phyloP scores from a whole-genome alignment of 108 stramenopile species.

The Fragilariopsis cylindrus region DNA sequence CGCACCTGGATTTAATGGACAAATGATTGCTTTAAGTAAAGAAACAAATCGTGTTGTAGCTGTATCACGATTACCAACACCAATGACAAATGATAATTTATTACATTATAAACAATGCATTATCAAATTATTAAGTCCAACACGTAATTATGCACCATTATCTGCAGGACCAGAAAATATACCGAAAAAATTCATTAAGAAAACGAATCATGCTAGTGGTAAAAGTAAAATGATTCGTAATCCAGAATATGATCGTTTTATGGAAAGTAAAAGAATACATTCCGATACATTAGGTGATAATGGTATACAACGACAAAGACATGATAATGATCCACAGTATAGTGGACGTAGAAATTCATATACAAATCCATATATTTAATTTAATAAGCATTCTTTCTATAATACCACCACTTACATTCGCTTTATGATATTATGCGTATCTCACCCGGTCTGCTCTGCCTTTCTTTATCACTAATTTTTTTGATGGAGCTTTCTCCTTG shows the following conservation, averaged over 20 bases:
- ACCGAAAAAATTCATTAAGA: not conserved
- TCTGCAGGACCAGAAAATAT: not conserved
- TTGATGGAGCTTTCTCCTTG: too few relatives aligned
- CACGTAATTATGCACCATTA: too few relatives aligned
- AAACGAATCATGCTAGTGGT: not conserved
- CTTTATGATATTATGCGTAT: too few relatives aligned
- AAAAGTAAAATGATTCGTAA: not conserved
- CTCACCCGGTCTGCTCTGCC: too few relatives aligned
- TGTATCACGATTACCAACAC: not conserved
- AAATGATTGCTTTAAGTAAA: not conserved
- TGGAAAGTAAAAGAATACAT: not conserved
- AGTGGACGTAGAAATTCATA: too few relatives aligned
- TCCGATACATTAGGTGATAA: too few relatives aligned
- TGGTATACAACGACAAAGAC: too few relatives aligned
- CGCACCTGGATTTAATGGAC: not conserved
- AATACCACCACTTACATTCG: too few relatives aligned
- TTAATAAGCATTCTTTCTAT: too few relatives aligned
- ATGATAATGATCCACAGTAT: too few relatives aligned
- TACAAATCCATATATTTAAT: too few relatives aligned
- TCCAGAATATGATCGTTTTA: not conserved
- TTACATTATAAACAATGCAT: not conserved
- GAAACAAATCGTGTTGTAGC: constrained; percentile 1
- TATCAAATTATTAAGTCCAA: not conserved
- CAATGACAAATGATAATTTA: not conserved
- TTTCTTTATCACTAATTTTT: too few relatives aligned